Evolutionary conservation across 352 stramenopile species (phyloP), one percentile per base, ranked within the genome.

Genomic region (Globisporangium echinulatum): DNA sequence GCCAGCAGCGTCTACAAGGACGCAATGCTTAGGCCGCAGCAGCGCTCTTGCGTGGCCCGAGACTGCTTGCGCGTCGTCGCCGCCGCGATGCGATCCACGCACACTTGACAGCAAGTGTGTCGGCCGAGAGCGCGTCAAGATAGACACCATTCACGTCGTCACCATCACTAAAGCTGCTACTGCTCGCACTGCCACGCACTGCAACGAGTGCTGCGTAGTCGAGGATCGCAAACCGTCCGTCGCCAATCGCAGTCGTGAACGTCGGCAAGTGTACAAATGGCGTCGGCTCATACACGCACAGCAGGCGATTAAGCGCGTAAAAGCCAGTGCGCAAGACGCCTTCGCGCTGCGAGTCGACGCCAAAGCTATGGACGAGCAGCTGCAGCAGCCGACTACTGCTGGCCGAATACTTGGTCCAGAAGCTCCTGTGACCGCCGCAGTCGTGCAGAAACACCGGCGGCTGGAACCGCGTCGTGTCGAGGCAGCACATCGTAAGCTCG

Each of bases 281-380:
- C 13, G 59, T 48, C 2, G 59, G 59, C 49, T 81, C 57, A 43
- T 75, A 79, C 6, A 82, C 67, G 7, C 67, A 74, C 33, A 87
- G 68, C 25, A 90, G 39, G 7, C 66, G 71, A 56, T 87, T 88
- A 74, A 90, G 80, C 33, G 89, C 69, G 43, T 83, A 70, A 63
- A 92, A 89, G 6, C 76, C 77, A 11, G 75, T 67, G 14, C 63
- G 63, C 80, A 90, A 85, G 58, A 90, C 79, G 14, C 80, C 77
- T 25, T 68, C 79, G 10, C 63, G 72, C 0, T 74, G 51, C 36
- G 84, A 65, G 5, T 71, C 68, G 3, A 90, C 68, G 0, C 80
- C 74, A 40, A 88, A 72, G 3, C 72, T 86, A 46, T 79, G 68
- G 1, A 78, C 80, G 36, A 88, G 59, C 33, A 88, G 74, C 43